phyloP scores from a whole-genome alignment of 1,139 yeast genomes.

The Zygoascus meyerae region DNA sequence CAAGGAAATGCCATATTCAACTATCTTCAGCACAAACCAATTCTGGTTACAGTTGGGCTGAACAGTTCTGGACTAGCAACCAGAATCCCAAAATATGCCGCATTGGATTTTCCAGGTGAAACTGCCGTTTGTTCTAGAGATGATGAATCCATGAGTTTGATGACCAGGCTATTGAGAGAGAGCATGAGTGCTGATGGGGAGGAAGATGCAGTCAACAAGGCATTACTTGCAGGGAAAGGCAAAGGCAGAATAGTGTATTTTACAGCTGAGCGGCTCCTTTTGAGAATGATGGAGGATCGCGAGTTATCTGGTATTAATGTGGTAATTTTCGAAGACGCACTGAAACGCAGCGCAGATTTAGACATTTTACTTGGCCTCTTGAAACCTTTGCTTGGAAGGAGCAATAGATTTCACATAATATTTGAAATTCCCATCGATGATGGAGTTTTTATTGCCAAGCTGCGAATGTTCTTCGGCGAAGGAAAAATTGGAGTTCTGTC shows the following conservation, averaged over 20 bases:
- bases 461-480: conserved; percentile 43
- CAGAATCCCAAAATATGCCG: conserved; percentile 15
- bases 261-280: too few relatives aligned
- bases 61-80: conserved; percentile 15
- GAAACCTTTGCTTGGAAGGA: conserved; percentile 38
- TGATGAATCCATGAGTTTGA: too few relatives aligned
- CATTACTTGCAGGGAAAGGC: too few relatives aligned
- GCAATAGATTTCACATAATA: conserved; percentile 47
- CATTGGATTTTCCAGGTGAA: background rate
- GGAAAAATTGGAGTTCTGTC: conserved; percentile 24
- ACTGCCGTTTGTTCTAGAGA: too few relatives aligned
- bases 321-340: too few relatives aligned
- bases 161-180: too few relatives aligned
- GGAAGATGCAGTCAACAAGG: too few relatives aligned
- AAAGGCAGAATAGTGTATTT: too few relatives aligned
- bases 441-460: conserved; percentile 42
- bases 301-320: too few relatives aligned
- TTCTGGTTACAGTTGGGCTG: conserved; percentile 12
- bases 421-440: conserved; percentile 48
- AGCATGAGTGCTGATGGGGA: too few relatives aligned
- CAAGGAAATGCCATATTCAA: conserved; percentile 12
- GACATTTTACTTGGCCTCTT: conserved; percentile 72
- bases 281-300: too few relatives aligned
- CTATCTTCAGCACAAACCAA: conserved; percentile 4
- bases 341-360: conserved; percentile 43